These are phyloP conservation scores for Styphnolobium japonicum DNA, from an alignment of 306 rosid genomes.

Conservation along the genomic window DNA sequence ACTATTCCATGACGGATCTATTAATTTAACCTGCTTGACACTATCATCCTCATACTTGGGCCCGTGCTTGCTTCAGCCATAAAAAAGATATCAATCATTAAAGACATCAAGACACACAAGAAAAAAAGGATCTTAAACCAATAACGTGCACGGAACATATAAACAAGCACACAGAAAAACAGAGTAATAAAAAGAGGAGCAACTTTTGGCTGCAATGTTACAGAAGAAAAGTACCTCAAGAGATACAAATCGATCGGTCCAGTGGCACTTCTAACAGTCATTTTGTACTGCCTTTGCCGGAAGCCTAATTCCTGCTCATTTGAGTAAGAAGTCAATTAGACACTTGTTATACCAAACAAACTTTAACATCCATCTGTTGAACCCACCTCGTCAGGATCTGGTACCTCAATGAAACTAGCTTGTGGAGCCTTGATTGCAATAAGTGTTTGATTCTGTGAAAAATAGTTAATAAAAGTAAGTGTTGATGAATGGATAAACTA, in stretches of 20 bases:
- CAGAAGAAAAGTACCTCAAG: slow-evolving; percentile 52
- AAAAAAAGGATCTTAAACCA: slow-evolving; percentile 8
- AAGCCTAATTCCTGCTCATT: slow-evolving; percentile 58
- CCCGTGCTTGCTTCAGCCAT: slow-evolving; percentile 42
- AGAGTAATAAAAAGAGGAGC: background rate
- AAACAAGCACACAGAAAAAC: slow-evolving; percentile 2
- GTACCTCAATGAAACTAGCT: slow-evolving; percentile 74
- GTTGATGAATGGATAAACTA: slow-evolving; percentile 15
- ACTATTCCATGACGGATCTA: slow-evolving; percentile 31
- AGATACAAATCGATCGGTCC: slow-evolving; percentile 77
- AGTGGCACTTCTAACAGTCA: slow-evolving; percentile 69
- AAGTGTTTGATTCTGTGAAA: slow-evolving; percentile 61
- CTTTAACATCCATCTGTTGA: slow-evolving; percentile 26
- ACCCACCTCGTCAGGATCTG: slow-evolving; percentile 86
- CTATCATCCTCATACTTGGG: slow-evolving; percentile 29
- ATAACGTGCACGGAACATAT: background rate
- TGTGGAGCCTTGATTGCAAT: slow-evolving; percentile 78
- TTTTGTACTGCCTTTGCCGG: slow-evolving; percentile 57
- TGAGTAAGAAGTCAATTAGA: slow-evolving; percentile 32
- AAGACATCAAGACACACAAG: background rate
- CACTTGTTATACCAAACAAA: background rate
- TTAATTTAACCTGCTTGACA: slow-evolving; percentile 23
- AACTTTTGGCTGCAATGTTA: slow-evolving; percentile 14
- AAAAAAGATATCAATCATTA: slow-evolving; percentile 6
- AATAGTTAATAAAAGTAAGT: slow-evolving; percentile 31